Evolutionary conservation across 2,329 filamentous ascomycete genomes (phyloP).

Genomic region (Diatrype stigma): DNA sequence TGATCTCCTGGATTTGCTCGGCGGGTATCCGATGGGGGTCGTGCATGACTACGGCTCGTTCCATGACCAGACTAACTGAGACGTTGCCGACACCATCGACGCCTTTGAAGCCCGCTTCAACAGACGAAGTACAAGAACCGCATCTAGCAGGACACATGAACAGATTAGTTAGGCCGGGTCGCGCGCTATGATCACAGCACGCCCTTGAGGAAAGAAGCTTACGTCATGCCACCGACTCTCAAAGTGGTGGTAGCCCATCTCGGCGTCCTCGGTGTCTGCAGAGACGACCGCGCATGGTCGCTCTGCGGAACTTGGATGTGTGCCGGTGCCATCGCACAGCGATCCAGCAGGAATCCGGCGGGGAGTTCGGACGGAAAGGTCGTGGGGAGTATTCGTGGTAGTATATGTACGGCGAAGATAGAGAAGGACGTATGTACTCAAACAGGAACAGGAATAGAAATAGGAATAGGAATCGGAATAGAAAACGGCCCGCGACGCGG

Average conservation of each 20-base stretch:
- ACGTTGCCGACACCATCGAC: conserved; percentile 79
- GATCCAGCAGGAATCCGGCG: conserved; percentile 1
- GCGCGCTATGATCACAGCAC: not conserved
- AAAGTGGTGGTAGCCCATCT: conserved; percentile 88
- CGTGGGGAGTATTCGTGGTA: not conserved
- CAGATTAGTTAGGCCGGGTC: conserved; percentile 25
- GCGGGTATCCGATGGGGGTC: conserved; percentile 70
- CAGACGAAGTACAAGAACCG: conserved; percentile 91
- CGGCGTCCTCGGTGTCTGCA: conserved; percentile 37
- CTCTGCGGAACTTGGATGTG: conserved; percentile 44
- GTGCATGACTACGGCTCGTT: conserved; percentile 91
- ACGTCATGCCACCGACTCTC: conserved; percentile 84
- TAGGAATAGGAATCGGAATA: not conserved
- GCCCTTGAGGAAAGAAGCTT: conserved; percentile 1
- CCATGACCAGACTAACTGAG: conserved; percentile 90
- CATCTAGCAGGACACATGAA: conserved; percentile 56
- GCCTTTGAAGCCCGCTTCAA: conserved; percentile 84
- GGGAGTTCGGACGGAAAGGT: not conserved
- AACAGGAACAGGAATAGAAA: not conserved
- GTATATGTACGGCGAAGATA: conserved; percentile 1
- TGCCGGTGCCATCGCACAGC: conserved; percentile 44
- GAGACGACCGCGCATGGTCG: conserved; percentile 26
- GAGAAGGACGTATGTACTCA: not conserved
- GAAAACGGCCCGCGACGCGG: conserved; percentile 1
- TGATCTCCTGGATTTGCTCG: conserved; percentile 75